Base-by-base conservation (phyloP, 2,329 filamentous ascomycete genomes). In the Tricladium varicosporioides region DNA sequence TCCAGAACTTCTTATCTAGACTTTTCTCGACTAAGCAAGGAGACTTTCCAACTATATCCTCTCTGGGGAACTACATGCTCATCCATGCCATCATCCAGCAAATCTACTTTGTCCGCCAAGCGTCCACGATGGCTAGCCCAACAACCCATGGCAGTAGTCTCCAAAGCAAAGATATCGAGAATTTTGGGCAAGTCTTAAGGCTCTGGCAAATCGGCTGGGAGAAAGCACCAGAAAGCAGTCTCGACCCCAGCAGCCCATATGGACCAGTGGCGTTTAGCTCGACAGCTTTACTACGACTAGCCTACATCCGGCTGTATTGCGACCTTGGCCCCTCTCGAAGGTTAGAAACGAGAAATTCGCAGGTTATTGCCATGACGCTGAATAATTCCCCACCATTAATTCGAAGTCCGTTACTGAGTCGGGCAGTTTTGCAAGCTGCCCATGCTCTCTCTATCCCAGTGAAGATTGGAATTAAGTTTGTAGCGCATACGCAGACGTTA, bases 81-180 rank as follows among this genome's bases (percentile, higher is more conserved):
- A 86, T 90, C 2, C 86, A 90, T 65, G 86, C 85, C 2, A 70
- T 91, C 31, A 80, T 89, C 10, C 87, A 91, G 65, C 86, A 89
- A 60, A 85, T 90, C 11, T 89, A 86, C 68, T 75, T 89, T 40
- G 70, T 88, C 22, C 87, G 53, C 5, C 53, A 61, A 31, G 47
- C 42, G 11, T 51, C 44, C 5, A 48, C 22, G 10, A 47, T 48
- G 15, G 27, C 49, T 19, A 54, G 15, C 9, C 46, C 40, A 9
- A 5, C 44, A n/a, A 46, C 48, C 11, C 7, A 47, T 1, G 45
- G 48, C 18, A 42, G 50, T 10, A 47, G 40, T 27, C 46, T 63
- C 2, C 50, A 43, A 4, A 72, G 75, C 0, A 80, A 83, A 46
- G 81, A 85, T 56, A 77, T 84, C 2, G 80, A 84, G 40, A 80